phyloP scores from a whole-genome alignment of 768 basidiomycete species.

The Glaciozyma martinii region DNA sequence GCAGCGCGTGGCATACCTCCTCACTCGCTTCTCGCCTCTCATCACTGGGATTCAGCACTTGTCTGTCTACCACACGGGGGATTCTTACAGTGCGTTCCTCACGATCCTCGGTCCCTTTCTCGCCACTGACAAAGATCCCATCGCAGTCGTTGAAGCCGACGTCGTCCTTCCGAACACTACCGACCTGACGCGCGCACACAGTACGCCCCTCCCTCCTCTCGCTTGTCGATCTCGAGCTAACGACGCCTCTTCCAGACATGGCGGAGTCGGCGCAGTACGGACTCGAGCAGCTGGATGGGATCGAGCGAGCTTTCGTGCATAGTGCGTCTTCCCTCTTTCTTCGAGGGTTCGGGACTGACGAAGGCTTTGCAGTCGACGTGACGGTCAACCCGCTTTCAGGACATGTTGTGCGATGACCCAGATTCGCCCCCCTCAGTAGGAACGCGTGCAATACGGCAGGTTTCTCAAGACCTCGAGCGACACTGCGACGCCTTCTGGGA shows the following conservation, averaged over 20 bases:
- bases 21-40: slow-evolving; percentile 42
- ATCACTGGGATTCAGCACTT: slow-evolving; percentile 39
- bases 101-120: not conserved
- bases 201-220: no score
- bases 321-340: not conserved
- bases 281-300: slow-evolving; percentile 36
- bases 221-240: no score
- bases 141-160: slow-evolving; percentile 29
- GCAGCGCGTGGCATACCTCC: slow-evolving; percentile 40
- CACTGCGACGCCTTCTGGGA: no score
- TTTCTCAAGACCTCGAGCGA: no score
- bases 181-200: slow-evolving; percentile 35
- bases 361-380: not conserved
- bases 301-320: slow-evolving; percentile 41
- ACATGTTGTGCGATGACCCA: not conserved
- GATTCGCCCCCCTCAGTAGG: no score
- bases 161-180: slow-evolving; percentile 25
- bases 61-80: slow-evolving; percentile 42
- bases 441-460: no score
- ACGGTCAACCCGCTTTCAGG: slow-evolving; percentile 1
- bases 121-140: not conserved
- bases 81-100: slow-evolving; percentile 19
- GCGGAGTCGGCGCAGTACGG: slow-evolving; percentile 38
- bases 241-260: no score
- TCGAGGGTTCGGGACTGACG: not conserved